Conservation (phyloP, 805 yeast genomes). For the Starmerella geochares region DNA sequence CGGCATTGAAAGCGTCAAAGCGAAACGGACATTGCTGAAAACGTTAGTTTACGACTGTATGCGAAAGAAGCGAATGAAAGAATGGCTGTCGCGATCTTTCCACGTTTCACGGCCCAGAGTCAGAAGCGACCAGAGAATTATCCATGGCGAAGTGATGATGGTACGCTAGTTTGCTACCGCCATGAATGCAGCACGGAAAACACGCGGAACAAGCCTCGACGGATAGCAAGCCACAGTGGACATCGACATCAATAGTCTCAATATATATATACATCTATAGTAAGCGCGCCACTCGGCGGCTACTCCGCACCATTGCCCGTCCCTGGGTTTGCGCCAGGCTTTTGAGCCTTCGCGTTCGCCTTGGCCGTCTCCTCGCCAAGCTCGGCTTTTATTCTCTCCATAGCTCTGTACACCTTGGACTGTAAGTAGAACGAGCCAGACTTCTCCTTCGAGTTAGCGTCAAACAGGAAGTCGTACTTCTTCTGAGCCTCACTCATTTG, state of each 20-base stretch:
- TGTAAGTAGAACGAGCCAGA: constrained; percentile 94
- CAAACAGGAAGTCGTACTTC: constrained; percentile 73
- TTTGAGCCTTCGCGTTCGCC: constrained; percentile 2
- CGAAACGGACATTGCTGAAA: too few relatives aligned
- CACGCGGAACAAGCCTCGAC: too few relatives aligned
- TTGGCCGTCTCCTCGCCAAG: constrained; percentile 34
- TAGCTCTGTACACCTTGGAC: constrained; percentile 85
- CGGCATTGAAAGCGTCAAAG: too few relatives aligned
- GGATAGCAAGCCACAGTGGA: too few relatives aligned
- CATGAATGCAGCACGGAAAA: too few relatives aligned
- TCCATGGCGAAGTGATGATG: too few relatives aligned
- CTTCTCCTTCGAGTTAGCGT: constrained; percentile 82
- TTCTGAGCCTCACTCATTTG: constrained; percentile 46
- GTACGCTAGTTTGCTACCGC: too few relatives aligned
- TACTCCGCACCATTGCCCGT: not conserved
- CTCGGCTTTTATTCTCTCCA: constrained; percentile 80
- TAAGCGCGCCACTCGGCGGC: too few relatives aligned
- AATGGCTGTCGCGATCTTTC: too few relatives aligned
- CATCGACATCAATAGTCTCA: not conserved
- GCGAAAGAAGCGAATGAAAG: not conserved
- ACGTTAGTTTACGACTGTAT: not conserved
- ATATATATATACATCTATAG: not conserved
- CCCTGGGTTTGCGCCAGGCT: not conserved
- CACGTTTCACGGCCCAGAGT: too few relatives aligned
- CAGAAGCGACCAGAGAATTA: too few relatives aligned